Evolutionary conservation across 2,329 filamentous ascomycete genomes (phyloP).

Genomic region (Fusarium austroafricanum): DNA sequence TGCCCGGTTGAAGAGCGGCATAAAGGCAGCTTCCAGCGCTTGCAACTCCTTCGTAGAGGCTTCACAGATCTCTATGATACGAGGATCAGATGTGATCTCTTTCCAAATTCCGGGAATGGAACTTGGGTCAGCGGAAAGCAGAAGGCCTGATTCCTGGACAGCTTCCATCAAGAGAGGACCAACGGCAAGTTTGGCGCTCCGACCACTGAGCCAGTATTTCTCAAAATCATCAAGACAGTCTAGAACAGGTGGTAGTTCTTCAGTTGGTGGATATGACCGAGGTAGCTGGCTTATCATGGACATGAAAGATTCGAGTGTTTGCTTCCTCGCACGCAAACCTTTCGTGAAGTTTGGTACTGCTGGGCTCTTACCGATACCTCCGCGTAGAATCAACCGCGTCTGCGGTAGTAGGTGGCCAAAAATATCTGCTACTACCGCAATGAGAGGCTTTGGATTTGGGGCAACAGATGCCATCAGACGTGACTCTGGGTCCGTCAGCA

Average conservation of each 20-base stretch:
- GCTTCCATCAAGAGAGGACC: conserved; percentile 28
- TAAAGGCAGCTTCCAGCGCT: conserved; percentile 47
- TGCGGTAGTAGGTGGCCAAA: conserved; percentile 31
- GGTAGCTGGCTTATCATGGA: conserved; percentile 17
- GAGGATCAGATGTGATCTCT: conserved; percentile 11
- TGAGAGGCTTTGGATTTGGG: conserved; percentile 38
- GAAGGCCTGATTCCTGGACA: conserved; percentile 3
- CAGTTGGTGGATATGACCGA: not conserved
- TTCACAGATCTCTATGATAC: conserved; percentile 27
- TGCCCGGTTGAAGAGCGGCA: conserved; percentile 49
- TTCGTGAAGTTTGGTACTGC: conserved; percentile 38
- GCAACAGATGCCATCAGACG: conserved; percentile 22
- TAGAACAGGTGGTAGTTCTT: conserved; percentile 17
- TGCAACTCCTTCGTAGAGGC: conserved; percentile 9
- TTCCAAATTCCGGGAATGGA: conserved; percentile 17
- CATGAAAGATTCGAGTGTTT: conserved; percentile 38
- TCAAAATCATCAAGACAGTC: conserved; percentile 39
- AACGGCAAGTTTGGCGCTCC: conserved; percentile 11
- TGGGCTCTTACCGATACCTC: conserved; percentile 10
- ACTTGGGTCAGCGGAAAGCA: conserved; percentile 4
- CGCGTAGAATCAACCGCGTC: conserved; percentile 26
- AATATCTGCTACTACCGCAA: conserved; percentile 30
- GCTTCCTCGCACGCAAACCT: conserved; percentile 21
- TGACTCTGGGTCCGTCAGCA: conserved; percentile 45
- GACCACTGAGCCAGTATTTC: conserved; percentile 14